Evolutionary conservation across 2,329 filamentous ascomycete species (phyloP).

Genomic region (Botrytis paeoniae): DNA sequence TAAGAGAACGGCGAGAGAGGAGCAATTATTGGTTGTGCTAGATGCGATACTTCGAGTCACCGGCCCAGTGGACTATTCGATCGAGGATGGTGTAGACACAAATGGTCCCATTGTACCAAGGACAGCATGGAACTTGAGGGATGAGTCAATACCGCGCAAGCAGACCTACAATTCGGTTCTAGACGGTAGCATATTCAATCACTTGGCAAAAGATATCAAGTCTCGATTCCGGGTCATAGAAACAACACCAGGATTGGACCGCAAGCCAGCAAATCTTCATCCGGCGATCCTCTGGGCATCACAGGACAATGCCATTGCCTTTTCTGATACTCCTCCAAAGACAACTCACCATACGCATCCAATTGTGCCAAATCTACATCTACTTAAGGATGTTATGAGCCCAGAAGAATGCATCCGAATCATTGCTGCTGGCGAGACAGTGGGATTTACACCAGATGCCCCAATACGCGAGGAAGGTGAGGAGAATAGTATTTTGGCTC

Average conservation of each 20-base stretch:
- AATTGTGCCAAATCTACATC: constrained; percentile 57
- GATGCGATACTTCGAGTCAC: constrained; percentile 63
- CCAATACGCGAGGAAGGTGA: constrained; percentile 61
- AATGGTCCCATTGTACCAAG: constrained; percentile 45
- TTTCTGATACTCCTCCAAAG: constrained; percentile 48
- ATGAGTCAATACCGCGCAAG: constrained; percentile 40
- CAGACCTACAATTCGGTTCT: constrained; percentile 56
- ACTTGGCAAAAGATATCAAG: constrained; percentile 40
- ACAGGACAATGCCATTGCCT: constrained; percentile 52
- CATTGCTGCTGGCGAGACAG: constrained; percentile 62
- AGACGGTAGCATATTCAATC: constrained; percentile 52
- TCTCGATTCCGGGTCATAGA: constrained; percentile 57
- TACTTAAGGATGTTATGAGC: constrained; percentile 59
- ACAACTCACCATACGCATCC: constrained; percentile 56
- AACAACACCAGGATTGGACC: constrained; percentile 54
- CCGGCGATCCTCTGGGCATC: constrained; percentile 64
- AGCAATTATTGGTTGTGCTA: constrained; percentile 57
- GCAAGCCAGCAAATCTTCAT: constrained; percentile 67
- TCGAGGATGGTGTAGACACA: constrained; percentile 21
- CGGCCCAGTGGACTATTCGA: constrained; percentile 55
- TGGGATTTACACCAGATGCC: constrained; percentile 65
- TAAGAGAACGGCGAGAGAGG: constrained; percentile 46
- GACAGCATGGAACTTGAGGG: constrained; percentile 58
- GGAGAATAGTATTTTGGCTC: constrained; percentile 62
- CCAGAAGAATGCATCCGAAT: constrained; percentile 62